Conservation (phyloP, 192 early-diverging fungal species). For the Gonapodya prolifera region DNA sequence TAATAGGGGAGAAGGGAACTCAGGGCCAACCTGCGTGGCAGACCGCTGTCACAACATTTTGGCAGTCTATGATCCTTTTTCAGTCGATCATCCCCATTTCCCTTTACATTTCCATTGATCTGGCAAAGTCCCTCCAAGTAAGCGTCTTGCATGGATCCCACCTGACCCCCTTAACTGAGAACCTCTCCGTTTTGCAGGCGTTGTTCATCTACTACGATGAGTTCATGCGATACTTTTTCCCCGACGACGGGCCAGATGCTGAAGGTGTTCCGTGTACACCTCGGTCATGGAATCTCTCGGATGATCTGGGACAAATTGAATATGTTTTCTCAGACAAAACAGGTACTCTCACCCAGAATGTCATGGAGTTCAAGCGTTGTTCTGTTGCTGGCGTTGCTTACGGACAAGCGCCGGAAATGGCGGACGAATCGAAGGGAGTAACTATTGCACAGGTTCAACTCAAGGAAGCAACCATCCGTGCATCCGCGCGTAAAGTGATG, state of each 20-base stretch:
- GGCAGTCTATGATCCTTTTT: conserved; percentile 77
- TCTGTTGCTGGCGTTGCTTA: conserved; percentile 67
- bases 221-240: conserved; percentile 67
- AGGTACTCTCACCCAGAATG: conserved; percentile 53
- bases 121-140: conserved; percentile 75
- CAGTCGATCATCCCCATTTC: conserved; percentile 96
- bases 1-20: background rate
- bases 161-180: background rate
- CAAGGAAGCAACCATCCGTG: background rate
- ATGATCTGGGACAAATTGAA: conserved; percentile 82
- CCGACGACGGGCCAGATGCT: conserved; percentile 34
- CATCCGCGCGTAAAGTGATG: conserved; percentile 50
- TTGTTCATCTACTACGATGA: conserved; percentile 84
- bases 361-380: conserved; percentile 31
- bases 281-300: conserved; percentile 77
- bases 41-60: conserved; percentile 17
- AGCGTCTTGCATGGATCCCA: conserved; percentile 2
- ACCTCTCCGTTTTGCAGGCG: conserved; percentile 34
- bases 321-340: conserved; percentile 98
- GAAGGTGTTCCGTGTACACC: conserved; percentile 6
- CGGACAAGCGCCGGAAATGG: conserved; percentile 32
- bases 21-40: conserved; percentile 4
- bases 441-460: background rate
- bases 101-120: conserved; percentile 84
- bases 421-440: conserved; percentile 10